Base-by-base conservation (phyloP, 441 rosid species). In the Populus trichocarpa region DNA sequence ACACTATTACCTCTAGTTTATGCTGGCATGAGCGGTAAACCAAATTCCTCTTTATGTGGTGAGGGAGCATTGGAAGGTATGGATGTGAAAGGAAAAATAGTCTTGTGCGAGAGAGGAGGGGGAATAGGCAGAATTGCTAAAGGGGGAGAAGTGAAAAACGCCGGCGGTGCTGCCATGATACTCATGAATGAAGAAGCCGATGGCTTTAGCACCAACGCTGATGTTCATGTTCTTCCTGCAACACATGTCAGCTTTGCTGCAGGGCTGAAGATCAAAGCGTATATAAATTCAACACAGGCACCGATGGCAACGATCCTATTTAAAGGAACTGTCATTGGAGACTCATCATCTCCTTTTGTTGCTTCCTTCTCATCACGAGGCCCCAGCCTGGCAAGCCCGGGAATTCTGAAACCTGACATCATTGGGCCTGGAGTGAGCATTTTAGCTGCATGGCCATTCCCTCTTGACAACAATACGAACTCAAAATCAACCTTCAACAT, bases 181-280 rank as follows among this genome's bases (percentile, higher is more conserved):
- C 83, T 88, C 53, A 65, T 83, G 79, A 88, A 85, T 79, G 84
- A 83, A 4, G 78, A 73, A 69, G 12, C 70, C 30, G 70, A 42
- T 35, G 85, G 78, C 38, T 83, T 81, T 72, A 80, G 70, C 35
- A 76, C 74, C 33, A 66, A n/a, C 46, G 75, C 71, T 32, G 53
- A 84, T 11, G 88, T 86, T 78, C 89, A 85, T 64, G 86, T 87
- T 46, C 88, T 89, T 77, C 92, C 90, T 2, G 85, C 90, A 78
- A 77, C 88, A 20, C 88, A 86, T 50, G 82, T 87, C 61, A 84
- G 88, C 78, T 82, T 79, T 36, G 72, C 66, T 1, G 85, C 86
- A 7, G 87, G 84, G 40, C 53, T 75, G 75, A 83, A 82, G 73
- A 86, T 90, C 84, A 87, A 85, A 85, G 53, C 82, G 26, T 88